Base-by-base conservation (phyloP, 352 stramenopile species). In the Phytophthora pisi region DNA sequence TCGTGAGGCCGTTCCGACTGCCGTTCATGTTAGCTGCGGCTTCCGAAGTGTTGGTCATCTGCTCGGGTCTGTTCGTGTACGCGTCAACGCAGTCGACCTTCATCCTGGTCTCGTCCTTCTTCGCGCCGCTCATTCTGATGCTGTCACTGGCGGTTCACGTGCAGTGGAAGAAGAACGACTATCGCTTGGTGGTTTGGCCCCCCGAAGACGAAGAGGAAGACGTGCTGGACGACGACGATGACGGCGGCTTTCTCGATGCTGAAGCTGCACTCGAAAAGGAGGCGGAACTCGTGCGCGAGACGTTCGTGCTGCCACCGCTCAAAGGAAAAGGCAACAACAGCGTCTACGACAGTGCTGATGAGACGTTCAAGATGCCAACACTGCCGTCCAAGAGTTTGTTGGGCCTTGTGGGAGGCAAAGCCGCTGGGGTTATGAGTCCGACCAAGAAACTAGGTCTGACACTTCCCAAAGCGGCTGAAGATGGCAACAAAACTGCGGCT, bases 161-260 rank as follows among this genome's bases (percentile, higher is more conserved):
- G 24, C 85, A 94, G 53, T 96, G 89, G 87, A 66, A 63, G 11
- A 88, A 88, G 52, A 96, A 95, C 43, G 87, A 96, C 61, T 93
- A 95, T 52, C 79, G 88, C 0, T 77, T 96, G 31, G 83, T 96
- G 16, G 76, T 95, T 42, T 94, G 87, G 84, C 85, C 85, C 34
- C 86, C 85, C 0, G 85, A 93, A 61, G 86, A 95, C 57, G 78
- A 91, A 6, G 88, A 93, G 58, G 84, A 94, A 70, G 85, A 93
- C 47, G 73, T 92, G 26, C 55, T 93, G 13, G 84, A 92, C 34
- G 82, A 94, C 28, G 88, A 95, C 40, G 85, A 93, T 49, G 82
- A 88, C 47, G 64, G 64, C 15, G 68, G 64, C 3, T 70, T 75
- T 38, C 66, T 89, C 13, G 84, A 93, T 28, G 84, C 79, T 42